These are phyloP conservation scores for Suillus cothurnatus DNA, from an alignment of 768 basidiomycete genomes.

Conservation along the genomic window DNA sequence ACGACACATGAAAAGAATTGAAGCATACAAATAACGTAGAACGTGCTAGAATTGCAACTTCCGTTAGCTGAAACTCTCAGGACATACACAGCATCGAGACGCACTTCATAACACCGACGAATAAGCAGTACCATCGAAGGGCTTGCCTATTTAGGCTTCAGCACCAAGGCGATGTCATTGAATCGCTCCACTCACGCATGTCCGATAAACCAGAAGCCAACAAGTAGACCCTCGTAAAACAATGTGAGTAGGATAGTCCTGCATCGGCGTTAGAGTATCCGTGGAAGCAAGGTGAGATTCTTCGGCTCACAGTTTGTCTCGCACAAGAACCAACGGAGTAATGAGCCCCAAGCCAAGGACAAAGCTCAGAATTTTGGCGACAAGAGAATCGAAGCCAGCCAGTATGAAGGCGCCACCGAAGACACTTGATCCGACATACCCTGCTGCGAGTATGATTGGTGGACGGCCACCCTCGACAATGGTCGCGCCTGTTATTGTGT, in stretches of 20 bases:
- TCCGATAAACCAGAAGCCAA: slow-evolving; percentile 95
- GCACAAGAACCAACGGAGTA: slow-evolving; percentile 82
- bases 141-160: slow-evolving; percentile 54
- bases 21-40: slow-evolving; percentile 84
- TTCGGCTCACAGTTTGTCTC: slow-evolving; percentile 80
- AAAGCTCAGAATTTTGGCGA: slow-evolving; percentile 91
- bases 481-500: slow-evolving; percentile 24
- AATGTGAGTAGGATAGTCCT: slow-evolving; percentile 87
- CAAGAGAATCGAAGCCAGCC: slow-evolving; percentile 85
- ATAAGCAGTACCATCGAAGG: slow-evolving; percentile 81
- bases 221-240: slow-evolving; percentile 80
- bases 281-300: not conserved
- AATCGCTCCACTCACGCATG: slow-evolving; percentile 65
- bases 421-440: slow-evolving; percentile 82
- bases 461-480: slow-evolving; percentile 79
- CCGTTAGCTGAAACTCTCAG: slow-evolving; percentile 13
- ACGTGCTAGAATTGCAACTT: slow-evolving; percentile 48
- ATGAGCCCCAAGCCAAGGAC: slow-evolving; percentile 85
- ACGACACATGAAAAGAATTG: not conserved
- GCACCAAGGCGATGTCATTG: slow-evolving; percentile 11
- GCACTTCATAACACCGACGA: slow-evolving; percentile 85
- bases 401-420: slow-evolving; percentile 83
- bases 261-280: slow-evolving; percentile 18
- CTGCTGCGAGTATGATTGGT: slow-evolving; percentile 70
- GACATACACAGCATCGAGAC: slow-evolving; percentile 26